phyloP scores from a whole-genome alignment of 768 basidiomycete species.

The Boletus rubescentipes region DNA sequence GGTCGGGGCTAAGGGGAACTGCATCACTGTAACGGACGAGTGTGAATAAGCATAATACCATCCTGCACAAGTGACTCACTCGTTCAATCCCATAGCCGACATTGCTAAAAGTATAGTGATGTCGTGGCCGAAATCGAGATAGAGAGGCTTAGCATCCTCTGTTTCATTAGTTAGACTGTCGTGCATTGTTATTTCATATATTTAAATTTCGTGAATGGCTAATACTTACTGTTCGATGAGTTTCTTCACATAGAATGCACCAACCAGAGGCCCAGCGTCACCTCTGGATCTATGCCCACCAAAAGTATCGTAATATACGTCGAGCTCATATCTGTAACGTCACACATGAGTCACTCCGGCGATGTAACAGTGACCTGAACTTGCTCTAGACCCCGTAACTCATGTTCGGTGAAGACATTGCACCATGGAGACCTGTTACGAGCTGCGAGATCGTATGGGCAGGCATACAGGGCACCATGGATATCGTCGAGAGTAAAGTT shows the following conservation, averaged over 20 bases:
- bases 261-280: slow-evolving; percentile 34
- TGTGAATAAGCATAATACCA: not conserved
- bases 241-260: slow-evolving; percentile 39
- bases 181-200: not conserved
- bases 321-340: slow-evolving; percentile 35
- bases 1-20: slow-evolving; percentile 27
- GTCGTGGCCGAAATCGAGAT: slow-evolving; percentile 45
- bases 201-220: not conserved
- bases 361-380: slow-evolving; percentile 2
- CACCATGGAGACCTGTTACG: slow-evolving; percentile 40
- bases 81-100: slow-evolving; percentile 38
- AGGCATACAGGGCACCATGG: slow-evolving; percentile 42
- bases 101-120: slow-evolving; percentile 38
- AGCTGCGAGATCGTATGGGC: slow-evolving; percentile 42
- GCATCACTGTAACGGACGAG: slow-evolving; percentile 27
- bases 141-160: slow-evolving; percentile 29
- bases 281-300: slow-evolving; percentile 32
- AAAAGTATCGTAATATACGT: slow-evolving; percentile 34
- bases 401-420: slow-evolving; percentile 33
- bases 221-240: slow-evolving; percentile 37
- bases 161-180: slow-evolving; percentile 35
- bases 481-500: slow-evolving; percentile 30
- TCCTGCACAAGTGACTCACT: slow-evolving; percentile 18
- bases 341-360: not conserved
- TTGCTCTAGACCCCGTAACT: slow-evolving; percentile 38